Conservation (phyloP, 2,329 filamentous ascomycete genomes). For the Fusarium marasasianum region DNA sequence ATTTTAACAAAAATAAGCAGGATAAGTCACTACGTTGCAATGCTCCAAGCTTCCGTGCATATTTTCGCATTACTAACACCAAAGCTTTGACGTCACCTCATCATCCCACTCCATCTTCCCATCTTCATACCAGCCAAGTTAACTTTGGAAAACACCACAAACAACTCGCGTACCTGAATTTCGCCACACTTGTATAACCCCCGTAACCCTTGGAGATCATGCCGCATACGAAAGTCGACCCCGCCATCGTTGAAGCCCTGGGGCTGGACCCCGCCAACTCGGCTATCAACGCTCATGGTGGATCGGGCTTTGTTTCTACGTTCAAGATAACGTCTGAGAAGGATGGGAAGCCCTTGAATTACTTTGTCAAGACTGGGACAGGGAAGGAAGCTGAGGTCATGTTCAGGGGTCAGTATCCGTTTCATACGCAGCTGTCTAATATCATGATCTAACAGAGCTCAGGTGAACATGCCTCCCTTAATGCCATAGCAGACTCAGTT, state of each 20-base stretch:
- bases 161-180: neutral
- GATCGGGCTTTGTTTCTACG: conserved; percentile 75
- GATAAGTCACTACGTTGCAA: neutral
- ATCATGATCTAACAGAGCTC: conserved; percentile 5
- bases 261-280: conserved; percentile 70
- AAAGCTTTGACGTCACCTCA: conserved; percentile 42
- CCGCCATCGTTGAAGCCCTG: conserved; percentile 49
- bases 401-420: conserved; percentile 67
- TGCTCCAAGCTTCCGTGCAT: conserved; percentile 6
- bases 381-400: conserved; percentile 70
- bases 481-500: conserved; percentile 77
- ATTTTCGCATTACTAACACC: conserved; percentile 34
- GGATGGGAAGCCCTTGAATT: conserved; percentile 62
- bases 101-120: conserved; percentile 31
- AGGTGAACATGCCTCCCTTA: conserved; percentile 86
- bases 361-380: conserved; percentile 77
- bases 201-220: neutral
- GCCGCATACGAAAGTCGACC: conserved; percentile 26
- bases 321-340: conserved; percentile 62
- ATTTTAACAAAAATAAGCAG: neutral
- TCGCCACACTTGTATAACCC: neutral
- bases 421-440: neutral
- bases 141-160: neutral
- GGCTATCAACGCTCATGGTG: conserved; percentile 68
- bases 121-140: neutral